Base-by-base conservation (phyloP, 2,329 filamentous ascomycete species). In the Nemania sp. region DNA sequence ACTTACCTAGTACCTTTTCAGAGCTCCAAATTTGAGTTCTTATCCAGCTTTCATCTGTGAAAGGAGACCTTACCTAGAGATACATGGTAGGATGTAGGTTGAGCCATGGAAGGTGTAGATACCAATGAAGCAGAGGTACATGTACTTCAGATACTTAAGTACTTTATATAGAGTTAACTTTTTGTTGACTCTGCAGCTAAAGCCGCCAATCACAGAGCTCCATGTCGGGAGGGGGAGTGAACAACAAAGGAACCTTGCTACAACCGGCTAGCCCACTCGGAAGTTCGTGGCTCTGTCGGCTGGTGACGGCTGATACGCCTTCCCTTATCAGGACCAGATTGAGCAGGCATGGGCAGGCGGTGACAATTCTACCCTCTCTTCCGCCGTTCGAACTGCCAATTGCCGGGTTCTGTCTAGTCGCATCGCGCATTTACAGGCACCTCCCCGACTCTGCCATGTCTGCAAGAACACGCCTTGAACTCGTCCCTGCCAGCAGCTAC, bases 281-380 rank as follows among this genome's bases (percentile, higher is more conserved):
- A 21, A 18, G n/a, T 6, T 34, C 2, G 11, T 5, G 20, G 6
- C 9, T 2, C n/a, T 48, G 56, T 10, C 61, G 42, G 58, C 61
- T 62, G 61, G 12, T 13, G 15, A 25, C 61, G 59, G 49, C 62
- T 64, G 64, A 29, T 46, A 35, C 46, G 15, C 45, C 59, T 60
- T 65, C 63, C 59, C 61, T 59, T 65, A 65, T 62, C 61, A 51
- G 40, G 40, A 17, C 45, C 47, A 15, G 58, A 62, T 52, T 34
- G 42, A 62, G 20, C 34, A 42, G 49, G 35, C 48, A 52, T 54
- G 58, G 63, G 63, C 55, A 57, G 63, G 69, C 69, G 63, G 66
- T 68, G 54, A 67, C 67, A 64, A 66, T 68, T 62, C 62, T 59
- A 66, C 57, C 57, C 56, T 65, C 54, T 63, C 60, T 50, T 68